Conservation (phyloP, 192 early-diverging fungal species). For the Backusella tuberculispora region DNA sequence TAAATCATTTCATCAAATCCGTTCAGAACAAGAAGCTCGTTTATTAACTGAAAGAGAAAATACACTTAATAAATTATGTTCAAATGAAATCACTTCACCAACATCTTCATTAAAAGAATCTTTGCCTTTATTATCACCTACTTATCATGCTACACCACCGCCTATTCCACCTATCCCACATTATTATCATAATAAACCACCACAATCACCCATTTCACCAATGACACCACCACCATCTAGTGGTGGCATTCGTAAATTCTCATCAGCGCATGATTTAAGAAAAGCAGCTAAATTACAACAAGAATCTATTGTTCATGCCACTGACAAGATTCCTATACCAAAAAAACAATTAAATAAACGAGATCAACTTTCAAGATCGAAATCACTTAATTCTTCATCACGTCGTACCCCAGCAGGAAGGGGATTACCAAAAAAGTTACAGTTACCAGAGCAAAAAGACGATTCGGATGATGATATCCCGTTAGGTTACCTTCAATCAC, state of each 20-base stretch:
- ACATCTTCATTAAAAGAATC: not conserved
- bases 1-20: not conserved
- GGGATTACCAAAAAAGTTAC: not conserved
- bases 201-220: not conserved
- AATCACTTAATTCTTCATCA: not conserved
- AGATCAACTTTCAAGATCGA: not conserved
- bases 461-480: slow-evolving; percentile 15
- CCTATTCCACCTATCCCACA: slow-evolving; percentile 25
- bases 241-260: not conserved
- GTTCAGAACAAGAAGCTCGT: not conserved
- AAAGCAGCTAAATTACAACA: slow-evolving; percentile 20
- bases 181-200: not conserved
- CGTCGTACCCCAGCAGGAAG: not conserved
- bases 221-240: not conserved
- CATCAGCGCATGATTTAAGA: slow-evolving; percentile 22
- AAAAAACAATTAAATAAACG: not conserved
- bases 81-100: slow-evolving; percentile 17
- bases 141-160: not conserved
- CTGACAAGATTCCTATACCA: not conserved
- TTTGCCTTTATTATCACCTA: slow-evolving; percentile 5
- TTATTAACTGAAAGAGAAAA: slow-evolving; percentile 17
- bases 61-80: slow-evolving; percentile 21
- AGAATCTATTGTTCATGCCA: slow-evolving; percentile 8
- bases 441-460: not conserved
- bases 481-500: slow-evolving; percentile 10